Evolutionary conservation across 2,329 filamentous ascomycete species (phyloP).

Genomic region (Keithomyces neogunnii): DNA sequence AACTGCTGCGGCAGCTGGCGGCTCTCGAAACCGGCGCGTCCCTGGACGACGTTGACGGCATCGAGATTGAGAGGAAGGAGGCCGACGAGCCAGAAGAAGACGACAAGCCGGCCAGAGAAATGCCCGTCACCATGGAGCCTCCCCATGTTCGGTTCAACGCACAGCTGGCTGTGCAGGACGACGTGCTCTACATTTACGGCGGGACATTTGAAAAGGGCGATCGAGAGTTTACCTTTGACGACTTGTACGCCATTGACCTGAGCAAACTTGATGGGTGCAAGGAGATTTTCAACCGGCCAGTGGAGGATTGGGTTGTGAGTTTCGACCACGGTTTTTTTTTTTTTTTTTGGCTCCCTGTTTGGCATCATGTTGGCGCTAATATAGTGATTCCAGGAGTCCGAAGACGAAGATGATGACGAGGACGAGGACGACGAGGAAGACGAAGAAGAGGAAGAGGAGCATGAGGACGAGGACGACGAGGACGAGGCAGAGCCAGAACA

Average conservation of each 20-base stretch:
- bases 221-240: conserved; percentile 90
- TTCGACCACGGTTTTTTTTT: not conserved
- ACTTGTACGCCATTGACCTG: conserved; percentile 88
- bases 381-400: conserved; percentile 31
- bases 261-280: conserved; percentile 91
- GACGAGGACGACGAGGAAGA: conserved; percentile 12
- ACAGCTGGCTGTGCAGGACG: conserved; percentile 82
- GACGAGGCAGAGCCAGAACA: conserved; percentile 42
- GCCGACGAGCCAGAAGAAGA: conserved; percentile 43
- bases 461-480: conserved; percentile 54
- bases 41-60: conserved; percentile 42
- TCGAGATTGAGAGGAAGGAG: conserved; percentile 42
- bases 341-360: too few relatives aligned
- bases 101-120: conserved; percentile 49
- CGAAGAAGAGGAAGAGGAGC: conserved; percentile 39
- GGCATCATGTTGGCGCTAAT: not conserved
- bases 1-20: conserved; percentile 77
- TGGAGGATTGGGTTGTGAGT: conserved; percentile 71
- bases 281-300: conserved; percentile 78
- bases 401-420: conserved; percentile 44
- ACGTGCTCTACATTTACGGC: conserved; percentile 88
- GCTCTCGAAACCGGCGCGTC: conserved; percentile 70
- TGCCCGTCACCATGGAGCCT: conserved; percentile 67
- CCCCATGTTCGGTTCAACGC: conserved; percentile 89
- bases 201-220: conserved; percentile 95